Base-by-base conservation (phyloP, 441 rosid genomes). In the Euphorbia celastroides region DNA sequence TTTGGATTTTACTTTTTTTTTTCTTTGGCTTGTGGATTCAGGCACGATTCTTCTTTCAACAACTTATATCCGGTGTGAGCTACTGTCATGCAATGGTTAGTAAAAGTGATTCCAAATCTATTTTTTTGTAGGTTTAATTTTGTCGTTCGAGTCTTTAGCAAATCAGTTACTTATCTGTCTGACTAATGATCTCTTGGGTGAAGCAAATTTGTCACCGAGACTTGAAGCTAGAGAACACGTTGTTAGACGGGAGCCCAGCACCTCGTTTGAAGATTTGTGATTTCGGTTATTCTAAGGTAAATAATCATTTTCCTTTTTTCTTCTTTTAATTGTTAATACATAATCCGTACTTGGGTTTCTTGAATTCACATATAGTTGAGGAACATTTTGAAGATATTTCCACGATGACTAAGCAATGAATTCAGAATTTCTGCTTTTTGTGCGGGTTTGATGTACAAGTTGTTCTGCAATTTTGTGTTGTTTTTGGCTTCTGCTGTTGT, bases 31-130 rank as follows among this genome's bases (percentile, higher is more conserved):
- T 65, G 5, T n/a, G 57, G 51, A 34, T 76, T 76, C 80, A 94
- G 97, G 99, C 99, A 23, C 90, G 97, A 44, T 94, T 88, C 79
- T 94, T 90, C 87, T 94, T 94, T 76, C 99, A 94, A 73, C 99
- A 94, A 74, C 99, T 94, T 73, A 88, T 92, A 66, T 94, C 98
- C 4, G 99, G 99, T 75, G 98, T 94, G 69, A 94, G 98, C 80
- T 92, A 85, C 70, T 92, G 96, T 70, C 99, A 92, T 67, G 82
- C 86, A 20, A 94, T 92, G 99, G 99, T 94, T 75, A 50, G 81
- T 68, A 64, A 55, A 70, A 54, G 70, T 55, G 64, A 58, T n/a
- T n/a, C n/a, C n/a, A n/a, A 17, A 50, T 57, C 34, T 66, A 57
- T 64, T 38, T 68, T 57, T 70, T 42, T 14, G 16, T 8, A 11